A percentile compares a stretch with the other conserved stretches of the same genome.
These are phyloP conservation scores for Malassezia obtusa DNA, from an alignment of 1,284 basidiomycete species.

Conservation along the genomic window DNA sequence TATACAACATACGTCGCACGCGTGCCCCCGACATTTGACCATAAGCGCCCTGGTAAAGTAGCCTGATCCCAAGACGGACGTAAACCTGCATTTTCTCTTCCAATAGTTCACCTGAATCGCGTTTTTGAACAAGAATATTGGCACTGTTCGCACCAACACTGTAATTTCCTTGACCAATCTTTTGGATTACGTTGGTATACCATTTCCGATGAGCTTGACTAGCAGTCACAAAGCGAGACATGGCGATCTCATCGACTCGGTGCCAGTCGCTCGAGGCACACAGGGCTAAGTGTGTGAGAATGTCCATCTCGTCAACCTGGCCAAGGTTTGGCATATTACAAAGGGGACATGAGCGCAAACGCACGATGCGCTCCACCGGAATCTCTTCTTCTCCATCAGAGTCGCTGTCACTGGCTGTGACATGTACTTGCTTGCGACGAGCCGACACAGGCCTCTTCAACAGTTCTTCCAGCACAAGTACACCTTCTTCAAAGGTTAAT, in stretches of 20 bases:
- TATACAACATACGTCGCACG: slow-evolving; percentile 71
- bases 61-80: slow-evolving; percentile 77
- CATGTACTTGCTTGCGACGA: slow-evolving; percentile 15
- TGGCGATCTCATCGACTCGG: slow-evolving; percentile 60
- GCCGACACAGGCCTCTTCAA: slow-evolving; percentile 28
- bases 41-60: slow-evolving; percentile 83
- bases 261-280: slow-evolving; percentile 85
- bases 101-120: slow-evolving; percentile 75
- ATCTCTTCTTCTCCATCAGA: not conserved
- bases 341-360: slow-evolving; percentile 82
- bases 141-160: slow-evolving; percentile 80
- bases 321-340: slow-evolving; percentile 78
- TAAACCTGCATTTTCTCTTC: slow-evolving; percentile 98
- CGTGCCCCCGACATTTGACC: slow-evolving; percentile 80
- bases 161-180: slow-evolving; percentile 68
- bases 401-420: not conserved
- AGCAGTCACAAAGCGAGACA: slow-evolving; percentile 89
- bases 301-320: slow-evolving; percentile 80
- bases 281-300: slow-evolving; percentile 74
- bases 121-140: slow-evolving; percentile 62
- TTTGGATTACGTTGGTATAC: slow-evolving; percentile 76
- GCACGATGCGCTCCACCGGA: slow-evolving; percentile 70
- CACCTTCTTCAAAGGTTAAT: slow-evolving; percentile 62
- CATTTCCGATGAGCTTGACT: slow-evolving; percentile 93
- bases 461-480: slow-evolving; percentile 29